Conservation (phyloP, 2,329 filamentous ascomycete genomes). For the Epichloe sibirici region DNA sequence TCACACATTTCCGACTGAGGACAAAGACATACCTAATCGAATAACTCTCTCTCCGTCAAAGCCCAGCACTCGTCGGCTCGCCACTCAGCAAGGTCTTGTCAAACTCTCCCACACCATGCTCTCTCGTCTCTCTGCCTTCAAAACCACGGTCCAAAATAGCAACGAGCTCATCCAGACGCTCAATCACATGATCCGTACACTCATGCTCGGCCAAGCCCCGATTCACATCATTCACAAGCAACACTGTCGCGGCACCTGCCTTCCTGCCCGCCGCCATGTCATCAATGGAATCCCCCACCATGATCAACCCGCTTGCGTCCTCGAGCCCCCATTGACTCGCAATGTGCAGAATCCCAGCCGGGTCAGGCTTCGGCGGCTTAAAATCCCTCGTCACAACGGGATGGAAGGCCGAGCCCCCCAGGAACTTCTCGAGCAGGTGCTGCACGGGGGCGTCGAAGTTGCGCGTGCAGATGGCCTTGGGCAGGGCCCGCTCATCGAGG, state of each 20-base stretch:
- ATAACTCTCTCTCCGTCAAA: neutral
- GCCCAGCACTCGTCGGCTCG: constrained; percentile 3
- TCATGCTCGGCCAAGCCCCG: constrained; percentile 54
- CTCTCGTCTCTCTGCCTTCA: constrained; percentile 31
- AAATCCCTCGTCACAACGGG: constrained; percentile 82
- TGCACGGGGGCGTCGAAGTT: constrained; percentile 78
- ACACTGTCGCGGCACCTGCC: constrained; percentile 81
- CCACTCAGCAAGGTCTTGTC: neutral
- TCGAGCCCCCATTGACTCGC: constrained; percentile 59
- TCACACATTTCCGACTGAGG: too few species aligned
- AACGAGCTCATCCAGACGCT: constrained; percentile 63
- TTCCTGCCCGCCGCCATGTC: constrained; percentile 80
- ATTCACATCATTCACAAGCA: constrained; percentile 79
- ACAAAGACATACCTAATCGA: neutral
- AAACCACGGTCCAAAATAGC: constrained; percentile 65
- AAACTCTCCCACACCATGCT: neutral
- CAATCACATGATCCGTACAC: constrained; percentile 65
- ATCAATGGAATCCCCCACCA: constrained; percentile 74
- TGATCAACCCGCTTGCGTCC: constrained; percentile 39
- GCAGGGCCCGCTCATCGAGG: constrained; percentile 53
- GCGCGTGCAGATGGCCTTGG: constrained; percentile 81
- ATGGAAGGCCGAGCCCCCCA: constrained; percentile 53
- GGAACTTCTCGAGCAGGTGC: constrained; percentile 64
- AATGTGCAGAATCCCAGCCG: constrained; percentile 79
- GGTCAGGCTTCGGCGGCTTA: constrained; percentile 72